phyloP scores from a whole-genome alignment of 1,139 yeast genomes.

The Suhomyces bokatorum region DNA sequence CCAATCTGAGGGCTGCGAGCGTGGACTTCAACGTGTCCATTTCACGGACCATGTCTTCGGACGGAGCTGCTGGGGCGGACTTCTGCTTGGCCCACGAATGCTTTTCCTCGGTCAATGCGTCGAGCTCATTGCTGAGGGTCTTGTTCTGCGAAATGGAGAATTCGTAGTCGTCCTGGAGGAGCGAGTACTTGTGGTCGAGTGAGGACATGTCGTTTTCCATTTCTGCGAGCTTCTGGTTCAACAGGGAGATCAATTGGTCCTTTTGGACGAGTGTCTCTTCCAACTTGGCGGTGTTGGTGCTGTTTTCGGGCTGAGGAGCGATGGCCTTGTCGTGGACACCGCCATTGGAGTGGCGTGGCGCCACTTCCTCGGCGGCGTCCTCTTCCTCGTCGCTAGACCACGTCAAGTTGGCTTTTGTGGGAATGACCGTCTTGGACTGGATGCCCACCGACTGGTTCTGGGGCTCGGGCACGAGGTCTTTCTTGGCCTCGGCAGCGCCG shows the following conservation, averaged over 20 bases:
- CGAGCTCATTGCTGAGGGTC: constrained; percentile 26
- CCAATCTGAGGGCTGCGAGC: constrained; percentile 41
- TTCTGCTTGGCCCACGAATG: constrained; percentile 10
- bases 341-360: background rate
- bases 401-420: constrained; percentile 72
- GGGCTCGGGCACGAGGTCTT: constrained; percentile 16
- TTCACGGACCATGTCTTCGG: constrained; percentile 11
- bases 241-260: constrained; percentile 37
- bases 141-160: constrained; percentile 24
- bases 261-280: constrained; percentile 36
- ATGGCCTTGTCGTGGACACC: background rate
- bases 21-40: constrained; percentile 25
- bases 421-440: constrained; percentile 68
- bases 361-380: background rate
- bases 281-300: background rate
- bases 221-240: constrained; percentile 26
- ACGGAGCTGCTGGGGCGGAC: background rate
- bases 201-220: constrained; percentile 19
- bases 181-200: constrained; percentile 20
- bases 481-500: background rate
- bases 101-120: constrained; percentile 19
- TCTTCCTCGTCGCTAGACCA: constrained; percentile 78
- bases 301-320: background rate
- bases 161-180: constrained; percentile 28
- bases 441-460: constrained; percentile 41